These are phyloP conservation scores for Sphaerostilbella broomeana DNA, from an alignment of 2,329 filamentous ascomycete genomes.

Conservation along the genomic window DNA sequence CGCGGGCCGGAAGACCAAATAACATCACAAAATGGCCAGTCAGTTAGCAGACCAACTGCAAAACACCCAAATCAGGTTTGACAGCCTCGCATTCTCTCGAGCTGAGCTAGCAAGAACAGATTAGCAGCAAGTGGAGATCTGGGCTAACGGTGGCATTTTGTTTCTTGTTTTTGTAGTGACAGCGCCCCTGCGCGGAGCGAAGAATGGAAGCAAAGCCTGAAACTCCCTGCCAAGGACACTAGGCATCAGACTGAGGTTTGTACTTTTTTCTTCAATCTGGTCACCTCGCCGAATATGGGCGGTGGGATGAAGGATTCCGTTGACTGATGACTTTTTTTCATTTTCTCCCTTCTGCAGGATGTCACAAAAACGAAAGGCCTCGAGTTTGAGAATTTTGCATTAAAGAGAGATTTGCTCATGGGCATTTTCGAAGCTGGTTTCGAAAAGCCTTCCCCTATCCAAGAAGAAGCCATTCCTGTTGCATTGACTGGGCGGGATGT, in stretches of 20 bases:
- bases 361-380: constrained; percentile 96
- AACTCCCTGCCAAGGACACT: constrained; percentile 65
- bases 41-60: constrained; percentile 40
- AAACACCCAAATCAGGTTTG: constrained; percentile 36
- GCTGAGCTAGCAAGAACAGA: background rate
- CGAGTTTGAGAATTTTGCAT: constrained; percentile 94
- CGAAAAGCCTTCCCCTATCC: constrained; percentile 96
- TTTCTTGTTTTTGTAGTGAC: constrained; percentile 35
- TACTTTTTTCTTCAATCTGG: constrained; percentile 5
- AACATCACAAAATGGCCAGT: constrained; percentile 35
- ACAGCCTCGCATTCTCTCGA: constrained; percentile 14
- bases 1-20: constrained; percentile 22
- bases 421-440: constrained; percentile 99
- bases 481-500: constrained; percentile 93
- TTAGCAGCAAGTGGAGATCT: too few species aligned
- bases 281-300: constrained; percentile 6
- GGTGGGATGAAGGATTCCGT: too few species aligned
- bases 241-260: constrained; percentile 74
- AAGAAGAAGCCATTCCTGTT: constrained; percentile 98
- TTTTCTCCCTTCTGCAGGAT: constrained; percentile 54
- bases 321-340: constrained; percentile 17
- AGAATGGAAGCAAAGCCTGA: constrained; percentile 70
- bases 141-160: constrained; percentile 5
- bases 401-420: constrained; percentile 95
- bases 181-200: constrained; percentile 39